A percentile compares a stretch with the other conserved stretches of the same genome.
These are phyloP conservation scores for Exophiala dermatitidis DNA, from an alignment of 2,329 filamentous ascomycete genomes.

Conservation along the genomic window DNA sequence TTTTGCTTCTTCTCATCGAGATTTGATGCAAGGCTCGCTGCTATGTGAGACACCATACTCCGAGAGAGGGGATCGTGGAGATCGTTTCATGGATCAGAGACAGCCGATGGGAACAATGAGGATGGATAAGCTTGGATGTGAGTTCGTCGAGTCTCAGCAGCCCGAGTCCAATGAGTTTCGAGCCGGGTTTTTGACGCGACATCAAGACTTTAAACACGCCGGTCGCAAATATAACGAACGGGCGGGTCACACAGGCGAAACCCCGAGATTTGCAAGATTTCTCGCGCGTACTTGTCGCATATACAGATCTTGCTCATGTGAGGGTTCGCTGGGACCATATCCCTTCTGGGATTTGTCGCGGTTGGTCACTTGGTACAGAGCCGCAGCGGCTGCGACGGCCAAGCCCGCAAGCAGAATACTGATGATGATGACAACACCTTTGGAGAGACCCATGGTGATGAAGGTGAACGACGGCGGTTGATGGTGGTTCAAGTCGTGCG, in stretches of 20 bases:
- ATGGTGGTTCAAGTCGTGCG: background rate
- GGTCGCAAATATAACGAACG: background rate
- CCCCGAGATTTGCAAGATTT: conserved; percentile 4
- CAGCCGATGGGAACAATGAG: no score
- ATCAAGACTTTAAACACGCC: background rate
- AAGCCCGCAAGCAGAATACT: conserved; percentile 12
- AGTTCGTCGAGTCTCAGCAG: no score
- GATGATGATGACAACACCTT: conserved; percentile 12
- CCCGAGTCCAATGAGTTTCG: no score
- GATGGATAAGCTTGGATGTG: no score
- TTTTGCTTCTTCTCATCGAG: no score
- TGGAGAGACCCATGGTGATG: conserved; percentile 11
- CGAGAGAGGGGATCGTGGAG: no score
- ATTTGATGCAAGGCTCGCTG: no score
- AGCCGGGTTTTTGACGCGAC: no score
- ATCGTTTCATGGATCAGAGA: no score
- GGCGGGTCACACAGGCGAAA: background rate
- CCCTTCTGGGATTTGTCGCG: conserved; percentile 1
- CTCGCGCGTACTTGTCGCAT: conserved; percentile 14
- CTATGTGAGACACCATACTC: no score
- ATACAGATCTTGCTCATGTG: conserved; percentile 10
- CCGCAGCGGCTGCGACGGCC: conserved; percentile 12
- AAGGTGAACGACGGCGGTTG: background rate
- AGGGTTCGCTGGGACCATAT: background rate
- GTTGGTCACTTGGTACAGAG: conserved; percentile 10